Base-by-base conservation (phyloP, 2,329 filamentous ascomycete genomes). In the Claviceps pazoutovae region DNA sequence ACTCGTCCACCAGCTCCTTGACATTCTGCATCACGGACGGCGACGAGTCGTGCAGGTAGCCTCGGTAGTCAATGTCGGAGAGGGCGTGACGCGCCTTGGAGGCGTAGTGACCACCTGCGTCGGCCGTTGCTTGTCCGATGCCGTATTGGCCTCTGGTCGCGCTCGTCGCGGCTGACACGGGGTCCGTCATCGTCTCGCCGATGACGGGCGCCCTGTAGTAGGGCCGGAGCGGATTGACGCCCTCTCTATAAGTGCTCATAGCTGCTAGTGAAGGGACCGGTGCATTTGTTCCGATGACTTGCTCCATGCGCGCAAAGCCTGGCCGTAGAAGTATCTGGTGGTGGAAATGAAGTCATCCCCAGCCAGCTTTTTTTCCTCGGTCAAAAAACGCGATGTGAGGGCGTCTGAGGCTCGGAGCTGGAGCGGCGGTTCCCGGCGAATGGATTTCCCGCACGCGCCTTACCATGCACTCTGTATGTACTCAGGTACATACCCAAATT, bases 31-130 rank as follows among this genome's bases (percentile, higher is more conserved):
- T 75, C 30, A 82, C 76, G 1, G 86, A 87, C 0, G 86, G 86
- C 30, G 85, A 87, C 21, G 79, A 73, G 53, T 94, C 88, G 42
- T 83, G 76, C 21, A 95, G 73, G 66, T 94, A 94, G 59, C 89
- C 86, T 58, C 86, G 85, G 73, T 95, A 95, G 70, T 97, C 91
- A 56, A 97, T 76, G 64, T 97, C 91, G 50, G 84, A 83, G 55
- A 96, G 82, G 55, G 95, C 84, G 65, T 93, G 85, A 66, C 89
- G 86, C 56, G 89, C 88, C 61, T 86, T 80, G 54, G 66, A 63
- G 54, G 64, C 65, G 54, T 68, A 68, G 50, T 59, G 55, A 37
- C 62, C 61, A 48, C 56, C 64, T 53, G 56, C 39, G 13, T 13
- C 41, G 63, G 49, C 62, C 60, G 69, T 68, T 59, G 70, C 67